A percentile compares a stretch with the other conserved stretches of the same genome.
phyloP scores from a whole-genome alignment of 176 grass and related monocot genomes.

The Alopecurus myosuroides region DNA sequence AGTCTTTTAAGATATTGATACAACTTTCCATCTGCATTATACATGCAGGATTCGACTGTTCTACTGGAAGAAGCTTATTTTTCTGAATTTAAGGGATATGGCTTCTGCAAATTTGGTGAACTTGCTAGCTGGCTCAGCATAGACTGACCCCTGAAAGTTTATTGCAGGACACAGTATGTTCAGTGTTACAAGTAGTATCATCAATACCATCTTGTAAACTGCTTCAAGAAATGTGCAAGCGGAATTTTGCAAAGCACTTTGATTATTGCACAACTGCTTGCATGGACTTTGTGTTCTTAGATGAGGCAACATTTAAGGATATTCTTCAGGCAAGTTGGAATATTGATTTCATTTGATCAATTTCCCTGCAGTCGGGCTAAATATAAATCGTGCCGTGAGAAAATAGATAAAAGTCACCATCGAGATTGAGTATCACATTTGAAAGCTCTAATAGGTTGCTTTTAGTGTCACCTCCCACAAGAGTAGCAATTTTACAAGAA shows the following conservation, averaged over 20 bases:
- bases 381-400: neutral
- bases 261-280: conserved; percentile 95
- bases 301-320: conserved; percentile 76
- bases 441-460: conserved; percentile 16
- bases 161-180: conserved; percentile 92
- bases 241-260: conserved; percentile 80
- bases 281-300: conserved; percentile 78
- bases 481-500: neutral
- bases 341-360: conserved; percentile 17
- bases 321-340: conserved; percentile 81
- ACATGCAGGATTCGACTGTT: conserved; percentile 45
- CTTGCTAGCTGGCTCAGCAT: conserved; percentile 50
- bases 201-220: conserved; percentile 82
- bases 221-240: conserved; percentile 90
- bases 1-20: conserved; percentile 61
- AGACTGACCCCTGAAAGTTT: conserved; percentile 74
- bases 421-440: conserved; percentile 22
- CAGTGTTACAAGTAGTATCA: conserved; percentile 75
- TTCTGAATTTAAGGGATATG: conserved; percentile 49
- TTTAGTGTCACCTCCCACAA: conserved; percentile 4
- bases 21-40: conserved; percentile 50
- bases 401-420: conserved; percentile 30
- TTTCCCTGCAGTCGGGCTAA: neutral
- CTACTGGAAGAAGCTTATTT: conserved; percentile 66
- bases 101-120: conserved; percentile 70